phyloP scores from a whole-genome alignment of 2,329 filamentous ascomycete species.

The Penicillium sp. region DNA sequence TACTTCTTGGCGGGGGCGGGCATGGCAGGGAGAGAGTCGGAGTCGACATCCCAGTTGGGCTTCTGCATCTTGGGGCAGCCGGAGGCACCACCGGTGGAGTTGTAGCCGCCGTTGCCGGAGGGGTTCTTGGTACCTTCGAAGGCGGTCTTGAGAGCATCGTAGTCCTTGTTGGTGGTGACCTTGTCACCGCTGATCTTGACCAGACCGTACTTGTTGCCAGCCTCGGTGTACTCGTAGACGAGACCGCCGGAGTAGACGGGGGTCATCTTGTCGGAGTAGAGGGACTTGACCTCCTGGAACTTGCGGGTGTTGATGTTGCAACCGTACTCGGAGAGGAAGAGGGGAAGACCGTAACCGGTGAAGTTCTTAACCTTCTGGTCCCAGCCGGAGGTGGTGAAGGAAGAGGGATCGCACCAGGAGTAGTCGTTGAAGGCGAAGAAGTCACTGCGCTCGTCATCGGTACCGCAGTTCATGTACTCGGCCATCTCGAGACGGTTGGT shows the following conservation, averaged over 20 bases:
- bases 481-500: constrained; percentile 85
- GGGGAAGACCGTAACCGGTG: constrained; percentile 78
- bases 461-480: constrained; percentile 89
- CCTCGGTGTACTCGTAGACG: constrained; percentile 93
- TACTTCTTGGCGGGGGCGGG: constrained; percentile 56
- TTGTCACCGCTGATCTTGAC: constrained; percentile 61
- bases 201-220: constrained; percentile 77
- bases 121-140: constrained; percentile 54
- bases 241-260: constrained; percentile 90
- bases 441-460: constrained; percentile 78
- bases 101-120: constrained; percentile 60
- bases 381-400: constrained; percentile 76
- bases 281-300: constrained; percentile 74
- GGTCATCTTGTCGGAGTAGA: constrained; percentile 85
- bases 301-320: constrained; percentile 79
- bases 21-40: constrained; percentile 56
- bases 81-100: constrained; percentile 53
- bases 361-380: constrained; percentile 86
- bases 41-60: constrained; percentile 58
- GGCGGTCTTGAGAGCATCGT: constrained; percentile 55
- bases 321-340: constrained; percentile 94
- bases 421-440: constrained; percentile 90
- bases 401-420: constrained; percentile 73
- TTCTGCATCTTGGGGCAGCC: constrained; percentile 54
- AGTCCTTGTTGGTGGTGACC: constrained; percentile 64